phyloP scores from a whole-genome alignment of 179 eudicot species.

The Heliamphora pulchella region DNA sequence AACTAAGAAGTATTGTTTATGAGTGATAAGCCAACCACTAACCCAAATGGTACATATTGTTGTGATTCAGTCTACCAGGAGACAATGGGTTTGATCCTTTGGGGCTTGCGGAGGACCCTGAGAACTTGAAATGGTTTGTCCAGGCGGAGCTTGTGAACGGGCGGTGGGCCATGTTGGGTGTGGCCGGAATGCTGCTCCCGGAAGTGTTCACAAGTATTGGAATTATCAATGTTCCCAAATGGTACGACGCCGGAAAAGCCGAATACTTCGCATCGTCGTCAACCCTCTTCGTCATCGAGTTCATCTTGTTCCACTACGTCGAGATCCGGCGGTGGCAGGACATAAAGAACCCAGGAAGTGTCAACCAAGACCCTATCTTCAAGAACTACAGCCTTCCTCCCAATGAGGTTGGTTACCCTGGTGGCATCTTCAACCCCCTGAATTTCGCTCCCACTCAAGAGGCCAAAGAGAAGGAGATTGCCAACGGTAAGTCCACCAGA shows the following conservation, averaged over 20 bases:
- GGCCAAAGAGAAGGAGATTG: conserved; percentile 95
- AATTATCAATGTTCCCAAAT: conserved; percentile 62
- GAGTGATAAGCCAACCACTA: background rate
- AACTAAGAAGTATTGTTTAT: background rate
- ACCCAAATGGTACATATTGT: background rate
- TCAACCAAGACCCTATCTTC: conserved; percentile 95
- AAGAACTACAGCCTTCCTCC: conserved; percentile 93
- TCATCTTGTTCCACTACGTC: conserved; percentile 93
- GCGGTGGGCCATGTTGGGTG: conserved; percentile 97
- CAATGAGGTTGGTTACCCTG: conserved; percentile 85
- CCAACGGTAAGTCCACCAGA: conserved; percentile 55
- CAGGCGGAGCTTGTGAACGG: conserved; percentile 96
- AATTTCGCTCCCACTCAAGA: conserved; percentile 77
- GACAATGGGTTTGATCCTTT: conserved; percentile 98
- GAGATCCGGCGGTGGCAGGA: conserved; percentile 99
- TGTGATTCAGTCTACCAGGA: conserved; percentile 65
- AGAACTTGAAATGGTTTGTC: conserved; percentile 77
- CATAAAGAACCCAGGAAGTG: conserved; percentile 97
- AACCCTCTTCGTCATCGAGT: conserved; percentile 91
- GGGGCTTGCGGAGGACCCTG: conserved; percentile 94
- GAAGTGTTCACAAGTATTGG: conserved; percentile 82
- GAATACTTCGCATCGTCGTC: conserved; percentile 97
- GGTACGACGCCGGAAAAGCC: conserved; percentile 86
- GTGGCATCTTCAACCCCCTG: conserved; percentile 92
- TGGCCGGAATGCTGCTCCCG: conserved; percentile 85